Evolutionary conservation across 108 stramenopile species (phyloP).

Genomic region (Mayamaea pseudoterrestris): DNA sequence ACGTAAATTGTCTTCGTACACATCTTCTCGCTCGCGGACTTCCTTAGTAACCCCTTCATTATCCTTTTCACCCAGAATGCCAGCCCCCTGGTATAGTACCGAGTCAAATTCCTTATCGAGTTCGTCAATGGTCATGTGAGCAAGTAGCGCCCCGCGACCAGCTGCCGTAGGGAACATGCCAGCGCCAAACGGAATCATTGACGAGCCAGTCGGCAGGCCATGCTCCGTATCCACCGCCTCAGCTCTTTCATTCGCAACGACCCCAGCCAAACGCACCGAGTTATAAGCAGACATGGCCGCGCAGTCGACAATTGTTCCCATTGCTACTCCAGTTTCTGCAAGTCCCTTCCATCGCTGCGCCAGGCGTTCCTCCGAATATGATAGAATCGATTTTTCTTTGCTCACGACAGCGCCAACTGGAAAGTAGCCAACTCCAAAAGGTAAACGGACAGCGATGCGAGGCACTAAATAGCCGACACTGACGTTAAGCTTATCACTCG

Average conservation of each 20-base stretch:
- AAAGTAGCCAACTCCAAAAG: constrained; percentile 46
- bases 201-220: constrained; percentile 2
- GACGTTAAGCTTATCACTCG: not conserved
- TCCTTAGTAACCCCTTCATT: constrained; percentile 41
- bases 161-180: constrained; percentile 44
- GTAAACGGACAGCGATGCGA: constrained; percentile 29
- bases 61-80: constrained; percentile 30
- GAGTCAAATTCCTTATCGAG: constrained; percentile 40
- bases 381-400: constrained; percentile 19
- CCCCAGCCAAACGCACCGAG: no score
- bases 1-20: constrained; percentile 32
- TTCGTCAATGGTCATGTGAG: constrained; percentile 24
- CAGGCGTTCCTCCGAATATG: constrained; percentile 36
- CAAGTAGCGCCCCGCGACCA: constrained; percentile 32
- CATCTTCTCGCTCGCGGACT: constrained; percentile 41
- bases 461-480: constrained; percentile 16
- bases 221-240: constrained; percentile 3
- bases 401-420: constrained; percentile 8
- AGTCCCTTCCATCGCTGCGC: constrained; percentile 52
- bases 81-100: constrained; percentile 33
- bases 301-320: constrained; percentile 31
- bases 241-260: constrained; percentile 3
- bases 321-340: constrained; percentile 34
- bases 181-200: constrained; percentile 44
- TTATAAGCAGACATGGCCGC: constrained; percentile 34